Evolutionary conservation across 1,284 basidiomycete species (phyloP), one percentile per base, ranked within the genome.

Genomic region (Cutaneotrichosporon sp.): DNA sequence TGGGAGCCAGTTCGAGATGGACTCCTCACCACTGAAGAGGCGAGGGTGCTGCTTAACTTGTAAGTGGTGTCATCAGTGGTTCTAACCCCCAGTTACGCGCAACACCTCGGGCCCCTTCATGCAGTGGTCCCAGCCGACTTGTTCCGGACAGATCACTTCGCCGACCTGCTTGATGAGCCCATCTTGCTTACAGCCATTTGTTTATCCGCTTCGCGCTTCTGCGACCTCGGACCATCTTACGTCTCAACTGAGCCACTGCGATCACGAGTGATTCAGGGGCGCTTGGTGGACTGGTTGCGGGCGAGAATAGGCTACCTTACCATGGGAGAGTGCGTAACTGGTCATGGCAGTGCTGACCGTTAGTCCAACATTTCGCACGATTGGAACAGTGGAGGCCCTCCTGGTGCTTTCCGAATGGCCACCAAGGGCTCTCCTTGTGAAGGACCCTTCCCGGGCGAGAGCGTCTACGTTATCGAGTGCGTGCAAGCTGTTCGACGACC

Each of bases 1-100:
- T 60, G 59, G 61, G 47, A 49, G 33, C 61, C 61, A 0, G 61
- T 62, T 10, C 44, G 61, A 9, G 61, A 62, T 17, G 61, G 61
- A 6, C 46, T 62, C 7, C 37, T 62, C 25, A 62, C 61, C 6
- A 54, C 58, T 4, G 52, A 57, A 16, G 61, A 62, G 33, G 61
- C 61, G 2, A 31, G 48, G 1, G 12, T 32, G 5, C 42, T 62
- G 8, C 43, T 62, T 7, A 26, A 27, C 9, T 53, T 54, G 57
- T 60, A 19, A 22, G 42, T 32, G n/a, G n/a, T n/a, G n/a, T n/a
- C n/a, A n/a, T n/a, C n/a, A n/a, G n/a, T n/a, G n/a, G n/a, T n/a
- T n/a, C n/a, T n/a, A n/a, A n/a, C n/a, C n/a, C 14, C 6, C 16
- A 62, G 60, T 42, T 62, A 49, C 37, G 51, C 44, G 3, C 29